These are phyloP conservation scores for Ceratocystis diversiconidia DNA, from an alignment of 2,329 filamentous ascomycete genomes.

Conservation along the genomic window DNA sequence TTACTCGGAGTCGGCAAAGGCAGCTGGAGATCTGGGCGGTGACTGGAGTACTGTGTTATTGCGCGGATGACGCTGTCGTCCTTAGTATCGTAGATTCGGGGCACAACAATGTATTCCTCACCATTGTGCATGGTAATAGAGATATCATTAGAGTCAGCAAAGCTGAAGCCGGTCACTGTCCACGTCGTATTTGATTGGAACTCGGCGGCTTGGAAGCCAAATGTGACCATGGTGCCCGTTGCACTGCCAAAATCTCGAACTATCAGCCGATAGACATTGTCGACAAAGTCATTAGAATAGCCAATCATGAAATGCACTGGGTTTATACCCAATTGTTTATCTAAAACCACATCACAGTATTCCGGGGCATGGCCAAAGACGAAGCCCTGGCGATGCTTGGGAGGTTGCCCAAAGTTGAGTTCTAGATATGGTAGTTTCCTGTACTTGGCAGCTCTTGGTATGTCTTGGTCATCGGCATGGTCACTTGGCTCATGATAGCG, in stretches of 20 bases:
- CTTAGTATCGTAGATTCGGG: neutral
- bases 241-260: constrained; percentile 2
- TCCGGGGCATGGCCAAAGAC: neutral
- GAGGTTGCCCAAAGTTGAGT: constrained; percentile 3
- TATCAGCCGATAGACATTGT: constrained; percentile 1
- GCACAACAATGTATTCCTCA: constrained; percentile 9
- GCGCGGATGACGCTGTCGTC: neutral
- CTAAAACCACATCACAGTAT: constrained; percentile 4
- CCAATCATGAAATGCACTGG: constrained; percentile 9
- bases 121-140: neutral
- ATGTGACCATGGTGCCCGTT: constrained; percentile 6
- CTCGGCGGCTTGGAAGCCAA: constrained; percentile 1
- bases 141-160: constrained; percentile 7
- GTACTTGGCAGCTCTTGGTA: neutral
- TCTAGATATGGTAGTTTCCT: neutral
- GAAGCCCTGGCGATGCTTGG: constrained; percentile 9
- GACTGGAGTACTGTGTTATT: neutral
- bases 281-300: constrained; percentile 1
- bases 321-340: neutral
- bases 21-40: neutral
- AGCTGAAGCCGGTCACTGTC: constrained; percentile 7
- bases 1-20: neutral
- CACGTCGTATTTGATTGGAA: constrained; percentile 1
- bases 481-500: constrained; percentile 3
- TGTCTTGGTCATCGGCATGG: neutral